Evolutionary conservation across 305 asterid species (phyloP).

Genomic region (Fraxinus xanthoxyloides): DNA sequence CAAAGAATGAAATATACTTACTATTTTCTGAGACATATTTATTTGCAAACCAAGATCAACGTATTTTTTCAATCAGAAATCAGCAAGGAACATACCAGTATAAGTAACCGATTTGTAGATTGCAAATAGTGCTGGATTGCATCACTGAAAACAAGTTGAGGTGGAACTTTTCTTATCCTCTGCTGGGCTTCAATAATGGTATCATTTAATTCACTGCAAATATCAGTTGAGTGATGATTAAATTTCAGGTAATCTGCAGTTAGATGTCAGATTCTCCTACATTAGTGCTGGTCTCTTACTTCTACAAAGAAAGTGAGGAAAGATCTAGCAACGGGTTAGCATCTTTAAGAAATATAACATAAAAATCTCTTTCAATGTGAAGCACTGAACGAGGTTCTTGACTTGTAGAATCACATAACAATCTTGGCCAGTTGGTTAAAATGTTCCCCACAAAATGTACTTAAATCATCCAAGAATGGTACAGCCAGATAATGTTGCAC

Average conservation of each 20-base stretch:
- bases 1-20: background rate
- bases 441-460: background rate
- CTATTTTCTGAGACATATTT: background rate
- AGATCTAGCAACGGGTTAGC: background rate
- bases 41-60: background rate
- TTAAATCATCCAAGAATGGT: background rate
- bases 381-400: background rate
- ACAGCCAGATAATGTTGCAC: background rate
- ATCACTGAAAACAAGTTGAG: conserved; percentile 58
- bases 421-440: background rate
- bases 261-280: background rate
- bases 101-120: conserved; percentile 79
- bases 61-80: background rate
- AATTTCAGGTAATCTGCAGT: background rate
- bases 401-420: background rate
- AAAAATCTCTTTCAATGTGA: background rate
- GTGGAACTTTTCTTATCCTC: conserved; percentile 78
- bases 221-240: background rate
- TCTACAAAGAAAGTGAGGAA: background rate
- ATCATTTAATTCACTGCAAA: conserved; percentile 91
- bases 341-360: background rate
- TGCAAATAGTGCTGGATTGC: conserved; percentile 59
- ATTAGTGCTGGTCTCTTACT: background rate
- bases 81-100: conserved; percentile 55
- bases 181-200: conserved; percentile 92